phyloP scores from a whole-genome alignment of 2,329 filamentous ascomycete genomes.

The Paraconiothyrium brasiliense region DNA sequence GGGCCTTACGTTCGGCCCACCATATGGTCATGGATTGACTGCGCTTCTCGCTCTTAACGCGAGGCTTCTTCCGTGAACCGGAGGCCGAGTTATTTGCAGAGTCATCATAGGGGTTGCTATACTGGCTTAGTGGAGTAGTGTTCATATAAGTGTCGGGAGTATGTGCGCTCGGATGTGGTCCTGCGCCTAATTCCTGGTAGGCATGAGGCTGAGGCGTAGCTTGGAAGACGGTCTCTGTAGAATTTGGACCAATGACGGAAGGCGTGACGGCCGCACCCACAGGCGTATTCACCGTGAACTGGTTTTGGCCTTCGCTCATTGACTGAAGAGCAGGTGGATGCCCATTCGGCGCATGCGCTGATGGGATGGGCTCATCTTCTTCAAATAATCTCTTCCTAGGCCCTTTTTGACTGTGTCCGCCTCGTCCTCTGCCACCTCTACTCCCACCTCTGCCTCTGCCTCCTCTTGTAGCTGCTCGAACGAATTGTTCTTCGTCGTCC shows the following conservation, averaged over 20 bases:
- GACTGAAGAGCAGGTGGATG: conserved; percentile 44
- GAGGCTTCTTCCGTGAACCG: conserved; percentile 45
- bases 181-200: conserved; percentile 29
- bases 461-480: conserved; percentile 41
- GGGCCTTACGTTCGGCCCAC: conserved; percentile 57
- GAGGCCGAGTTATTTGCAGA: conserved; percentile 30
- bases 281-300: conserved; percentile 47
- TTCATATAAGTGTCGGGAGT: conserved; percentile 48
- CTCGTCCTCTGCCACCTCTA: conserved; percentile 57
- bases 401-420: conserved; percentile 60
- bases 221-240: conserved; percentile 47
- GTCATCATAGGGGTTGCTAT: conserved; percentile 42
- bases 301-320: conserved; percentile 49
- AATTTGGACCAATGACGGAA: conserved; percentile 35
- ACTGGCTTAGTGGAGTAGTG: conserved; percentile 46
- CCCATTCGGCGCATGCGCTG: conserved; percentile 33
- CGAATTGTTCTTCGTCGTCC: conserved; percentile 39
- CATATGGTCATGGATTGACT: conserved; percentile 57
- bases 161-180: conserved; percentile 34
- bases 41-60: conserved; percentile 56
- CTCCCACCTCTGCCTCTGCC: conserved; percentile 56
- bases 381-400: conserved; percentile 52
- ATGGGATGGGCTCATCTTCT: conserved; percentile 29
- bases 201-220: conserved; percentile 42
- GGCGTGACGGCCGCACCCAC: conserved; percentile 25